Base-by-base conservation (phyloP, 1,284 basidiomycete species). In the Melampsora americana region DNA sequence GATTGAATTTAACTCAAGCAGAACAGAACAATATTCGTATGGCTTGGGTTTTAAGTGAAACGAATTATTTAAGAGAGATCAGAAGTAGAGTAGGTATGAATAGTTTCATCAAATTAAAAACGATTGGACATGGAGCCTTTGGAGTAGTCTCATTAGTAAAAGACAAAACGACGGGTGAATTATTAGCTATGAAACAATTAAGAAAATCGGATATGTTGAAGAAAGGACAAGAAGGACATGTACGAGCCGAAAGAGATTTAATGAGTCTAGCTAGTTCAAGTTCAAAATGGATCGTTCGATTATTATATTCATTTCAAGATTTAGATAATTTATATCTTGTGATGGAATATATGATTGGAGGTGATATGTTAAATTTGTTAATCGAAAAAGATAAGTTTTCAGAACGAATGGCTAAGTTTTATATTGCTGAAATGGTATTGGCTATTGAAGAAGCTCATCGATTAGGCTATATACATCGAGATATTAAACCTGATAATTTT, bases 371-470 rank as follows among this genome's bases (percentile, higher is more conserved):
- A 69, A 96, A 96, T 82, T 88, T 97, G 78, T 86, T 98, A 80
- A 96, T 98, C 80, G 92, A 96, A 83, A 86, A 90, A 78, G 95
- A 97, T 83, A 89, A 92, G 56, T 97, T 98, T 81, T 89, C 92
- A 77, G 95, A 98, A 86, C 87, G 90, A 79, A 95, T 96, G 85
- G 92, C 95, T 65, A 87, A 90, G 78, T 97, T 98, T 85, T 98
- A 98, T 85, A 87, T 95, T 72, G 92, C 94, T 77, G 95, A 97
- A 90, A 98, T 98, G 95, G 87, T 98, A 77, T 88, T 98, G n/a
- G 92, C 93, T 18, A 90, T 98, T 78, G 91, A 95, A 83, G 90
- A 91, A 79, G 95, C 93, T 81, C 95, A 98, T 84, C 89, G 89
- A 81, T 89, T 93, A 79, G 95, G 95, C 2, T 98, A 95, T 85